Evolutionary conservation across 1,284 basidiomycete species (phyloP).

Genomic region (Tilletia caries): DNA sequence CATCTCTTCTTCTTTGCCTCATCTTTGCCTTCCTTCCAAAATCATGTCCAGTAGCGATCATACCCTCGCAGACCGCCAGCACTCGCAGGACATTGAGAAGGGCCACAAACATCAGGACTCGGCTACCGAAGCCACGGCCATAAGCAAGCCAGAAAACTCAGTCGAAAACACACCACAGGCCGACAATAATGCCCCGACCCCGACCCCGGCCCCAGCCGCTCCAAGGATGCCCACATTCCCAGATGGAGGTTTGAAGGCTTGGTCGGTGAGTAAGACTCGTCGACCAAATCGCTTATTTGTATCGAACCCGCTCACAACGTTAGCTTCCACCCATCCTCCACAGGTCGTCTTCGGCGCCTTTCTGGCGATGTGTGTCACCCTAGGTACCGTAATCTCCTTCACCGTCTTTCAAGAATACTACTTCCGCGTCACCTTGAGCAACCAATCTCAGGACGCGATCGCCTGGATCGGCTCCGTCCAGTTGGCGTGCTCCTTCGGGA

Average conservation of each 20-base stretch:
- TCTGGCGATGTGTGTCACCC: neutral
- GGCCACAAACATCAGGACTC: neutral
- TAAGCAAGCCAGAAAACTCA: neutral
- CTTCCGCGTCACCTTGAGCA: neutral
- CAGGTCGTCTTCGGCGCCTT: conserved; percentile 13
- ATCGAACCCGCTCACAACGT: neutral
- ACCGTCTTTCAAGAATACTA: conserved; percentile 14
- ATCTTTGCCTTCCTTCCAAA: too few species aligned
- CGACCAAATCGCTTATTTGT: too few species aligned
- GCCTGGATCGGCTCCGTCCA: conserved; percentile 18
- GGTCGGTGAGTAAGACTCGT: neutral
- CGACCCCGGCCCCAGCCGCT: neutral
- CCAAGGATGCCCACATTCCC: conserved; percentile 13
- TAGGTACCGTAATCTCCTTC: conserved; percentile 13
- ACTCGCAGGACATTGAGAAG: neutral
- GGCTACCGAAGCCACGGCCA: neutral
- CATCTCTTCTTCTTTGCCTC: too few species aligned
- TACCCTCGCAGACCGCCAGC: neutral
- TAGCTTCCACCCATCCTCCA: neutral
- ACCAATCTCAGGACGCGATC: conserved; percentile 7
- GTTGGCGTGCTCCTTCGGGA: conserved; percentile 6
- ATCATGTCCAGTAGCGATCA: neutral
- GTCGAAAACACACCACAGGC: neutral
- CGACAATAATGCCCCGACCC: too few species aligned
- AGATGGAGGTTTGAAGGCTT: conserved; percentile 14